Base-by-base conservation (phyloP, 768 basidiomycete genomes). In the Russula sp. region DNA sequence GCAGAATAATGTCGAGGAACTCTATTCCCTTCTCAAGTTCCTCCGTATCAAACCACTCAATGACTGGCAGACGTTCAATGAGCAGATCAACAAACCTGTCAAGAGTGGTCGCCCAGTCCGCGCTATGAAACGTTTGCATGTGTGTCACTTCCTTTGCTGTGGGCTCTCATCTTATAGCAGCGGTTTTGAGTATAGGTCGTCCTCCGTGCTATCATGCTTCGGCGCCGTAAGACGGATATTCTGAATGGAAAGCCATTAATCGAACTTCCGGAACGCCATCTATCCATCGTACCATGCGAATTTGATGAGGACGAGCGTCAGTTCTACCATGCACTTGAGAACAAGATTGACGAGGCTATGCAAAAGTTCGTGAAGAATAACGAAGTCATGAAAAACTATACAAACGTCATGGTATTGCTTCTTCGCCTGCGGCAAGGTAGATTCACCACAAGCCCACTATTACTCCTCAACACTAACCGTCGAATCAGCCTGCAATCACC, bases 21-120 rank as follows among this genome's bases (percentile, higher is more conserved):
- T 99, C 7, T 97, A 83, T 70, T 89, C 93, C 3, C 77, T 98
- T 38, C 80, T 98, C 68, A 87, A 90, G 61, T 99, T 98, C 74
- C 75, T 98, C 32, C 86, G 87, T 5, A 78, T 93, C 66, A 84
- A 83, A 65, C 96, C 94, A 0, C 77, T 95, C 35, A 85, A 88
- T 60, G 81, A 90, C 41, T 92, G 86, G 85, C 72, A 81, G 5
- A 82, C 77, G 3, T 99, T 98, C 78, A 89, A 89, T 55, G 76
- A 77, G 11, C 82, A 86, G 51, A 92, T 99, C 51, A 81, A 83
- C 0, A 81, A 86, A 63, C 93, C 93, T 1, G 82, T 97, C 52
- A 93, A 90, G 72, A 76, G 63, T 63, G 92, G 82, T 36, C 78
- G 78, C 51, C 84, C 82, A 5, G 75, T 70, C 14, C 78, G 81